Evolutionary conservation across 352 stramenopile genomes (phyloP), one percentile per base, ranked within the genome.

Genomic region (Nothophytophthora sp.): DNA sequence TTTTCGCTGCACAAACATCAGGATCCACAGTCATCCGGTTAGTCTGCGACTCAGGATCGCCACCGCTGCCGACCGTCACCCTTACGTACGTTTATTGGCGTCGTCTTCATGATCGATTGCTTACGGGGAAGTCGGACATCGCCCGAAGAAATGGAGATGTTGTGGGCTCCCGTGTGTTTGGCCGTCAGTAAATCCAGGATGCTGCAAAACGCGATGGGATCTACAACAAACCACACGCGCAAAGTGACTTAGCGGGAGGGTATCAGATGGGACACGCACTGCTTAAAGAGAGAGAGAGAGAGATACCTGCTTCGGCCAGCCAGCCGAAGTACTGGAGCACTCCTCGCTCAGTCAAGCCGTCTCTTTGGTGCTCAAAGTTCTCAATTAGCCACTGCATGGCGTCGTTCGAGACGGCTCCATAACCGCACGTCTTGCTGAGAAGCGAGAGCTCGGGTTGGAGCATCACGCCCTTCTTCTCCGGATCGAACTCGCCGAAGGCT

Each of bases 281-380:
- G 38, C 38, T 18, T 10, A 35, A 5, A 6, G 16, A 22, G 13
- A 24, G 15, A 25, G 34, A 11, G 3, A 16, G 18, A 24, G 12
- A 42, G 20, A 15, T 50, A 88, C 80, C 78, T 58, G 74, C 75
- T 62, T 87, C 74, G 2, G 72, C 81, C 6, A 90, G 36, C 73
- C 75, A 90, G 25, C 63, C 75, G 34, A 92, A 88, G 37, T 92
- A 92, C 39, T 83, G 51, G 15, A 87, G 40, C 10, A 92, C 44
- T 10, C 78, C 78, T 30, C 69, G 63, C 42, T 89, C 74, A 0
- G 76, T 86, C 18, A 92, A 50, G 1, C 56, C 58, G 1, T 38
- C 25, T 1, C 60, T 43, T 7, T 70, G 49, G 9, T 67, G 53
- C 13, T 89, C 76, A 40, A 92, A 92, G 15, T 72, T 89, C 2